Percentiles rank a stretch among this genome's conserved stretches.
Conservation (phyloP, 345 rosid species). For the Erucastrum elatum region DNA sequence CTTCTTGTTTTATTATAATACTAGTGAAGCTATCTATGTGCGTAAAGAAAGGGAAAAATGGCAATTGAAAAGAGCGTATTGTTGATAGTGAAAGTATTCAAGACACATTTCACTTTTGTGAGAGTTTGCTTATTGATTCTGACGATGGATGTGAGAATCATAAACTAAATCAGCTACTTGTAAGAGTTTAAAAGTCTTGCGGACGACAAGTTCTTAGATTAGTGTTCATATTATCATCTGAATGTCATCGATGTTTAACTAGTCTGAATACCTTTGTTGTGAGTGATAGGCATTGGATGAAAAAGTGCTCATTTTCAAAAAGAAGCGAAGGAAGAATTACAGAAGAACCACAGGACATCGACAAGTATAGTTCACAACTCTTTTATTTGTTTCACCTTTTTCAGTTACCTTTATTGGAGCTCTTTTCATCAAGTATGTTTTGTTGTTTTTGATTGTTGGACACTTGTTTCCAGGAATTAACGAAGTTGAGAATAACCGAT, state of each 20-base stretch:
- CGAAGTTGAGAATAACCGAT: slow-evolving; percentile 87
- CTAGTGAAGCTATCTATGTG: background rate
- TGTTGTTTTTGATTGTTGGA: background rate
- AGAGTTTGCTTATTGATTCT: background rate
- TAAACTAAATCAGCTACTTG: background rate
- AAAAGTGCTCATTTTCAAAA: slow-evolving; percentile 90
- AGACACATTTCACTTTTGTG: background rate
- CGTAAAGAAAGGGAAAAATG: background rate
- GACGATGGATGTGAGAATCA: background rate
- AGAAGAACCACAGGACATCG: slow-evolving; percentile 91
- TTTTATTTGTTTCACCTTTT: slow-evolving; percentile 12
- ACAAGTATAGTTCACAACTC: slow-evolving; percentile 48
- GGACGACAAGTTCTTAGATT: background rate
- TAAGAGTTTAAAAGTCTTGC: background rate
- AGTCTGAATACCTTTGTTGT: slow-evolving; percentile 6
- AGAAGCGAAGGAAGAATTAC: slow-evolving; percentile 88
- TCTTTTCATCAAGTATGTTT: background rate
- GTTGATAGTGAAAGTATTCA: background rate
- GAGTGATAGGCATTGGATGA: slow-evolving; percentile 82
- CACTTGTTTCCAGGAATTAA: slow-evolving; percentile 65
- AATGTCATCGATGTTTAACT: background rate
- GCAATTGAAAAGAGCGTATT: background rate
- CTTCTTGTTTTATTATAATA: background rate
- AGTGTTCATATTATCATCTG: background rate
- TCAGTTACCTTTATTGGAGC: background rate